Evolutionary conservation across 495 filamentous ascomycete genomes (phyloP).

Genomic region (Parathielavia hyrcaniae): DNA sequence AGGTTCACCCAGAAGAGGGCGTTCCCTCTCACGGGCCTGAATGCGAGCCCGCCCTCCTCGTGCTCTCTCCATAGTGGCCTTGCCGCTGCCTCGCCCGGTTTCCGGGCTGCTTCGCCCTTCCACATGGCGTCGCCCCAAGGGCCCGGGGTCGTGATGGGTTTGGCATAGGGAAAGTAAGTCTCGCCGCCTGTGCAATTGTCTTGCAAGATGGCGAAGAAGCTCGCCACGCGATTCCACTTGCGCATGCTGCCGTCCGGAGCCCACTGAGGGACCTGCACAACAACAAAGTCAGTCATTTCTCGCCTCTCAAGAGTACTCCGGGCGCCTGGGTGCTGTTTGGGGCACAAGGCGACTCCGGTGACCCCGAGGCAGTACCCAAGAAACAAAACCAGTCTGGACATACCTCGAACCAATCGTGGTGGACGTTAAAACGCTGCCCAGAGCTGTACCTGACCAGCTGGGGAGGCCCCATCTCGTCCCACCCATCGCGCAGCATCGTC

Average conservation of each 20-base stretch:
- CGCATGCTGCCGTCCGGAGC: conserved; percentile 28
- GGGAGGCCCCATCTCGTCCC: conserved; percentile 45
- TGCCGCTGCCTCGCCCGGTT: background rate
- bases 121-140: conserved; percentile 23
- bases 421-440: conserved; percentile 43
- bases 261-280: conserved; percentile 37
- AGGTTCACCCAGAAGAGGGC: conserved; percentile 53
- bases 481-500: conserved; percentile 37
- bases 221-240: conserved; percentile 40
- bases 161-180: conserved; percentile 44
- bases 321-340: too few relatives aligned
- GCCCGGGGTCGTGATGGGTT: conserved; percentile 23
- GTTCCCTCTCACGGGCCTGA: conserved; percentile 46
- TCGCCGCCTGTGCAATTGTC: conserved; percentile 40
- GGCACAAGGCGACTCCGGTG: too few relatives aligned
- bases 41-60: conserved; percentile 47
- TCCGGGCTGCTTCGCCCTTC: conserved; percentile 15
- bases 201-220: conserved; percentile 46
- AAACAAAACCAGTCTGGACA: conserved; percentile 1
- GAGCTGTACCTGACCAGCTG: conserved; percentile 46
- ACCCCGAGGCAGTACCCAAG: too few relatives aligned
- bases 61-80: conserved; percentile 39
- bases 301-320: too few relatives aligned
- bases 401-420: conserved; percentile 43
- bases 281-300: too few relatives aligned